Base-by-base conservation (phyloP, 148 eudicot species). In the Cornus florida region DNA sequence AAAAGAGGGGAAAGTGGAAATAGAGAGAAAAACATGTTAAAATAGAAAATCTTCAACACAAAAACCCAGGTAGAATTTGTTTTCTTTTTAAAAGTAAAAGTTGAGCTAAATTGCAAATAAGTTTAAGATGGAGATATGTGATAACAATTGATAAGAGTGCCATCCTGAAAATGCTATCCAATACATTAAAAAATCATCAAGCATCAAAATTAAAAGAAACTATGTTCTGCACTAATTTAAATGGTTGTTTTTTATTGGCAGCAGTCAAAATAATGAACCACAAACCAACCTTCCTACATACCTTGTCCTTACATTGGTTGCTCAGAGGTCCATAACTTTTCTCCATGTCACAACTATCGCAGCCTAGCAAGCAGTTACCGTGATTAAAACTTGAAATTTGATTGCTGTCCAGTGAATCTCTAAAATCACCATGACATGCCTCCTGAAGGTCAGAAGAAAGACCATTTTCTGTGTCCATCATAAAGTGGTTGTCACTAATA, bases 341-440 rank as follows among this genome's bases (percentile, higher is more conserved):
- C 68, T 73, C 75, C 53, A 72, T 23, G 57, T 80, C 82, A 39
- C 38, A 65, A 14, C 31, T 78, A 35, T 77, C 73, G 33, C 75
- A 69, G 73, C 62, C 75, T 70, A 78, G 28, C 70, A 77, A 74
- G 84, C 73, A 73, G 33, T 38, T 73, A 69, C 73, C 82, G 71
- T 78, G 69, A 80, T 81, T 70, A 39, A 80, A 82, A 79, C 85
- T 89, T 77, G 86, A 66, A 67, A 79, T 31, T 74, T 77, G 88
- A 76, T 82, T 80, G 28, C 77, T 67, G 79, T 78, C 80, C 67
- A 81, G 32, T 39, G 72, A 65, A 80, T 88, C 91, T 62, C 73
- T 64, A 67, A 28, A 69, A 53, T 71, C 79, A 74, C 64, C 57
- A n/a, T 74, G 70, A 83, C 77, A 65, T 70, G 59, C 74, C 62